phyloP scores from a whole-genome alignment of 345 rosid species.

The Sapria himalayana region DNA sequence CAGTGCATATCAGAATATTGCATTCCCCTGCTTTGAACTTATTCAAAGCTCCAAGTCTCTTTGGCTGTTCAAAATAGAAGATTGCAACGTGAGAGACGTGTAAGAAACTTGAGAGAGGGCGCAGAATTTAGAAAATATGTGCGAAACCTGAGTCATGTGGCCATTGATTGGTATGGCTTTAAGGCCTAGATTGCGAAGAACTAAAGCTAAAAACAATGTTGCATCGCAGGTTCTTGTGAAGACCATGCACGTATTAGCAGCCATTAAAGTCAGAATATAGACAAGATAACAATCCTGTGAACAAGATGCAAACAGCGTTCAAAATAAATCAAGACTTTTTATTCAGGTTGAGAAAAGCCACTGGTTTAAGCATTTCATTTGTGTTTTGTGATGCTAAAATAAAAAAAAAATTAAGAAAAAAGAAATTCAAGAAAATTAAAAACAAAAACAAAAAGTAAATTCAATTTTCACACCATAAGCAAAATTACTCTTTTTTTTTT shows the following conservation, averaged over 20 bases:
- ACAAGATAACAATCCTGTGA: slow-evolving; percentile 88
- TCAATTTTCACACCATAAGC: background rate
- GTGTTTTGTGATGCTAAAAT: no score
- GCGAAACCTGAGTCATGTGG: slow-evolving; percentile 96
- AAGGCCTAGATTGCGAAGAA: slow-evolving; percentile 73
- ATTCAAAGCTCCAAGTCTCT: slow-evolving; percentile 85
- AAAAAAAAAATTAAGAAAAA: background rate
- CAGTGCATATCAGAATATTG: slow-evolving; percentile 78
- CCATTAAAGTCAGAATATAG: slow-evolving; percentile 46
- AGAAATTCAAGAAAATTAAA: background rate
- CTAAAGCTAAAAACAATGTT: slow-evolving; percentile 47
- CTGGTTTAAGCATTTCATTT: no score
- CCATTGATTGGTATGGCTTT: slow-evolving; percentile 95
- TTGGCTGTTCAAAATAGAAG: slow-evolving; percentile 27
- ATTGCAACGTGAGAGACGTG: slow-evolving; percentile 1
- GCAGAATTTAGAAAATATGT: background rate
- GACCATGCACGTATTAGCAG: slow-evolving; percentile 70
- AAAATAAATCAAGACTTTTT: no score
- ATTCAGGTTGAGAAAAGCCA: no score
- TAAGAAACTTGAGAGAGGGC: slow-evolving; percentile 1
- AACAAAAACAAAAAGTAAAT: background rate
- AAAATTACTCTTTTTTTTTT: no score
- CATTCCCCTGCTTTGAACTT: slow-evolving; percentile 92
- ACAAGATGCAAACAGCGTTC: no score
- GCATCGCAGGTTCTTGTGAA: slow-evolving; percentile 88